Evolutionary conservation across 2,329 filamentous ascomycete genomes (phyloP).

Genomic region (Dactylonectria estremocensis): DNA sequence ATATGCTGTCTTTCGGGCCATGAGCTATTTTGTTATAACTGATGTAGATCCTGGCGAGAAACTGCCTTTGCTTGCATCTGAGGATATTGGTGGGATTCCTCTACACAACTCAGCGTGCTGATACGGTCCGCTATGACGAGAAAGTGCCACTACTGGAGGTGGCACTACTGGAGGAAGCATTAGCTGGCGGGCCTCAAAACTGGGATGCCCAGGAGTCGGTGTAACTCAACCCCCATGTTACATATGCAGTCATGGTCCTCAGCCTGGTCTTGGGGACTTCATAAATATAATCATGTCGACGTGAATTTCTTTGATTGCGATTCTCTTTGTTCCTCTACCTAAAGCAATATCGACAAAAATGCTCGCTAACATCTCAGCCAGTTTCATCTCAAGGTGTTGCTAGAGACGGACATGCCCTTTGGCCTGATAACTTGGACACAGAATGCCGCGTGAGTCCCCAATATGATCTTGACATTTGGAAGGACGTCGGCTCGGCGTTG

Average conservation of each 20-base stretch:
- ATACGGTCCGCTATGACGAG: no score
- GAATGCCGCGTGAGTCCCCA: slow-evolving; percentile 3
- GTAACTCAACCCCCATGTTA: slow-evolving; percentile 7
- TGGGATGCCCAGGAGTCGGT: no score
- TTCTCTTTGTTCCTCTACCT: slow-evolving; percentile 7
- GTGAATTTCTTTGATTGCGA: slow-evolving; percentile 5
- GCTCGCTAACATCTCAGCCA: background rate
- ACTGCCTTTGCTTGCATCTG: no score
- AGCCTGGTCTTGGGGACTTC: slow-evolving; percentile 8
- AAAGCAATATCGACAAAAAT: slow-evolving; percentile 5
- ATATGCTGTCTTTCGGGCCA: no score
- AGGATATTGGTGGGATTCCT: no score
- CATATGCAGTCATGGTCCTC: slow-evolving; percentile 6
- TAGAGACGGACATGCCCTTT: background rate
- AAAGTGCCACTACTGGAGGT: no score
- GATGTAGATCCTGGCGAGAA: no score
- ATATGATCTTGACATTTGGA: slow-evolving; percentile 1
- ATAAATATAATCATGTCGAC: slow-evolving; percentile 7
- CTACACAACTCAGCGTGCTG: no score
- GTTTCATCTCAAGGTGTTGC: background rate
- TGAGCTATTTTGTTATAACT: no score
- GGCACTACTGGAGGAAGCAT: no score
- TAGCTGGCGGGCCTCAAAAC: no score
- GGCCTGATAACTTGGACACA: no score
- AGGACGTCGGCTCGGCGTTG: background rate